A percentile compares a stretch with the other conserved stretches of the same genome.
These are phyloP conservation scores for Lactarius vividus DNA, from an alignment of 768 basidiomycete species.

Conservation along the genomic window DNA sequence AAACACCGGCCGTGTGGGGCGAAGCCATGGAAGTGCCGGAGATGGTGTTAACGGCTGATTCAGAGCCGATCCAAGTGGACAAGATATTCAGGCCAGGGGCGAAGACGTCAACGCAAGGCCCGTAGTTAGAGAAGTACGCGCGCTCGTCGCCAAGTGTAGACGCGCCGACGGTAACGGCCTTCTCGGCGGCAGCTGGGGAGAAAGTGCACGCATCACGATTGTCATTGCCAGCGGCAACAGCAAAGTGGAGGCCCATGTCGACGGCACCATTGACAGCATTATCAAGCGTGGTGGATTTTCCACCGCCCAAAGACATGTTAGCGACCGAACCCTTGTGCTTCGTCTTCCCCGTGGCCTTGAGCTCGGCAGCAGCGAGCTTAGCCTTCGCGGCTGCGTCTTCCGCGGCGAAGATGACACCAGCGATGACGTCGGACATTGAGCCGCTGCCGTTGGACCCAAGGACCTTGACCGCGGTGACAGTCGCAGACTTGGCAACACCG, in stretches of 20 bases:
- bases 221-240: constrained; percentile 92
- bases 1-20: constrained; percentile 81
- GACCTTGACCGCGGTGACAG: constrained; percentile 88
- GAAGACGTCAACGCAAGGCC: constrained; percentile 88
- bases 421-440: constrained; percentile 90
- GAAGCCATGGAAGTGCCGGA: constrained; percentile 94
- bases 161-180: constrained; percentile 94
- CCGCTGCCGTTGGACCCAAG: constrained; percentile 94
- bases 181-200: constrained; percentile 87
- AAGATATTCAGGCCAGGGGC: constrained; percentile 87
- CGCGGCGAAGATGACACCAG: constrained; percentile 82
- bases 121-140: constrained; percentile 92
- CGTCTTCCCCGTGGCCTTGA: constrained; percentile 70
- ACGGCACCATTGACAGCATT: constrained; percentile 84
- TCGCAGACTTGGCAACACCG: constrained; percentile 93
- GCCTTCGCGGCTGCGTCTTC: constrained; percentile 51
- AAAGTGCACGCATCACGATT: constrained; percentile 88
- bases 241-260: constrained; percentile 84
- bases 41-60: constrained; percentile 59
- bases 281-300: constrained; percentile 84
- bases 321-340: constrained; percentile 92
- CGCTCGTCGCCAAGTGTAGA: constrained; percentile 78
- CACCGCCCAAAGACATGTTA: constrained; percentile 98
- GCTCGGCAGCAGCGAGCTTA: constrained; percentile 59
- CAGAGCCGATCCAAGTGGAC: constrained; percentile 73